Conservation (phyloP, 2,329 filamentous ascomycete genomes). For the Penicillium crustosum region DNA sequence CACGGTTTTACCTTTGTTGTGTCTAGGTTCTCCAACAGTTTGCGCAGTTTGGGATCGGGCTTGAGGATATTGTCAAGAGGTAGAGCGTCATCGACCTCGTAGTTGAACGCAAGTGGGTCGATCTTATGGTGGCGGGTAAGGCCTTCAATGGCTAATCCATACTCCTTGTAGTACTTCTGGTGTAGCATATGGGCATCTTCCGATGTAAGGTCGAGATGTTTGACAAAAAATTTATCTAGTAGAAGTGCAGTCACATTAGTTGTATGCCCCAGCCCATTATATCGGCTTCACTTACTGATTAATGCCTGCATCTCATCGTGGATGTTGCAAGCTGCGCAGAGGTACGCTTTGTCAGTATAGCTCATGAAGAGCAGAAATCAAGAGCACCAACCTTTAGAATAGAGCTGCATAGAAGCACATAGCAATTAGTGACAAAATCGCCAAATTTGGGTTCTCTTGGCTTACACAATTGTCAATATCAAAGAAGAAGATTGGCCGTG, state of each 20-base stretch:
- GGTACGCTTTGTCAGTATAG: conserved; percentile 15
- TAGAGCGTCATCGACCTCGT: conserved; percentile 89
- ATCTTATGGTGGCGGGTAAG: conserved; percentile 93
- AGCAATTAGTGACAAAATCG: not conserved
- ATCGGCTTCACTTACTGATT: conserved; percentile 54
- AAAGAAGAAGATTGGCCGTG: conserved; percentile 67
- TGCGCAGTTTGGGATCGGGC: conserved; percentile 71
- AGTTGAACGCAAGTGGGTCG: conserved; percentile 90
- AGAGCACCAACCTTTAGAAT: conserved; percentile 67
- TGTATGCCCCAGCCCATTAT: not conserved
- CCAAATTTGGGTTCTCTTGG: conserved; percentile 13
- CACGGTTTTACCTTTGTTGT: conserved; percentile 79
- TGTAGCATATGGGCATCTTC: conserved; percentile 85
- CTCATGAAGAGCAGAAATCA: not conserved
- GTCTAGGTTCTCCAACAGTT: conserved; percentile 79
- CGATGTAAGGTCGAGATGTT: conserved; percentile 69
- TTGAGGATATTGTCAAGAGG: conserved; percentile 82
- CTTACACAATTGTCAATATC: conserved; percentile 95
- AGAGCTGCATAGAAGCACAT: conserved; percentile 58
- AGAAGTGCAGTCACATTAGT: not conserved
- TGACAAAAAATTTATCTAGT: conserved; percentile 59
- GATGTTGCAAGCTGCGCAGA: conserved; percentile 65
- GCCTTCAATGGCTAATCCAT: conserved; percentile 95
- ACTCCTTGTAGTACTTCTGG: conserved; percentile 89
- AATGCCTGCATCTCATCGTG: conserved; percentile 84